phyloP scores from a whole-genome alignment of 129 eudicot genomes.

The Cynara cardunculus region DNA sequence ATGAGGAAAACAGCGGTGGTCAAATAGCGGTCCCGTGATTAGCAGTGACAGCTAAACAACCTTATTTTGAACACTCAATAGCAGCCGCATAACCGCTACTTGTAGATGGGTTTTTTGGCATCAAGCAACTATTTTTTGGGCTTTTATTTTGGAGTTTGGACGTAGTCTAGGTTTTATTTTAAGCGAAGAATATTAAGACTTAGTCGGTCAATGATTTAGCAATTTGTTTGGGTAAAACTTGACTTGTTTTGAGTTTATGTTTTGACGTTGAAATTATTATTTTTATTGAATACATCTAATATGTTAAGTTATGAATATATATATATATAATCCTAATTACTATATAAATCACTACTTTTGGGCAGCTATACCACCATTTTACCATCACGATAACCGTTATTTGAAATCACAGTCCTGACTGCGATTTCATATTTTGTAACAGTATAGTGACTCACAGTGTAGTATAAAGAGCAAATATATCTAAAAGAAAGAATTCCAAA shows the following conservation, averaged over 20 bases:
- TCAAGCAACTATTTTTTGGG: background rate
- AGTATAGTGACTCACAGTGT: background rate
- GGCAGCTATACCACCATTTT: background rate
- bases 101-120: background rate
- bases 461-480: background rate
- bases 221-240: background rate
- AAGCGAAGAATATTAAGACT: background rate
- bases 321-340: background rate
- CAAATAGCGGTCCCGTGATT: background rate
- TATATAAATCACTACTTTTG: background rate
- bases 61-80: background rate
- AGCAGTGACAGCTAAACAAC: background rate
- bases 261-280: background rate
- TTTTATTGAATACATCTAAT: background rate
- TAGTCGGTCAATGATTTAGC: background rate
- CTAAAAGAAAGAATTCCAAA: slow-evolving; percentile 9
- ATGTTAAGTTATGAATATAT: background rate
- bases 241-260: background rate
- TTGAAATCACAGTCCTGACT: background rate
- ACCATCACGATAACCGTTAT: background rate
- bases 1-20: background rate
- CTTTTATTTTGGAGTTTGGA: background rate
- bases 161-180: background rate
- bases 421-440: background rate
- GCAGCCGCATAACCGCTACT: background rate